Evolutionary conservation across 495 filamentous ascomycete genomes (phyloP), one percentile per base, ranked within the genome.

Genomic region (Xylaria cubensis): DNA sequence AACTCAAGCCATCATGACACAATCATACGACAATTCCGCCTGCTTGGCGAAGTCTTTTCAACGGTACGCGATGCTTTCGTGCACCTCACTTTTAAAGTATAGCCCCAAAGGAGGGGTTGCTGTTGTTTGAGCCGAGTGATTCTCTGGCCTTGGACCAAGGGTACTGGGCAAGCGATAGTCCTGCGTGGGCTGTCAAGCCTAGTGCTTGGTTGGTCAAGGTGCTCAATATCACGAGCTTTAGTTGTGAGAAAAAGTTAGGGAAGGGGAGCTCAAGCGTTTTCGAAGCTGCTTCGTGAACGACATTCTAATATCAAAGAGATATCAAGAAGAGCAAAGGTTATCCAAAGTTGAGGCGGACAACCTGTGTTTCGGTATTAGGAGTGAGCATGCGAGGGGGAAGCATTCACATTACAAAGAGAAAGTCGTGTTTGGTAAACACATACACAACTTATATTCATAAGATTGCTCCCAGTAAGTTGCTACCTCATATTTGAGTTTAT

Each of bases 101-200:
- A 92, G 87, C 91, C 93, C 92, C 92, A 93, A 90, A 77, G 90
- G 79, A 78, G 92, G 92, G 92, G 92, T 92, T 74, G 78, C 80
- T 73, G 77, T 79, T 66, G 84, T 85, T 83, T 92, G 82, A 86
- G 72, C 82, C 50, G 3, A 58, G 67, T 41, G 71, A 78, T 82
- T 76, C 74, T 76, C 73, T 77, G 64, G 74, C 71, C 78, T 77
- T 80, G 78, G 77, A 76, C 82, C 80, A 73, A 66, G 64, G 72
- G 67, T 67, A 42, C 48, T 73, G 50, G 71, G 73, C 66, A 29
- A 48, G 58, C 39, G 42, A 50, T 34, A 61, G 34, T 34, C 26
- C 34, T 6, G 48, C 24, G n/a, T 66, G 46, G 48, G 63, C 74
- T 74, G 62, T 63, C 48, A 34, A 62, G 75, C 73, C 74, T 72